phyloP scores from a whole-genome alignment of 305 asterid species.

The Plantago coronopus region DNA sequence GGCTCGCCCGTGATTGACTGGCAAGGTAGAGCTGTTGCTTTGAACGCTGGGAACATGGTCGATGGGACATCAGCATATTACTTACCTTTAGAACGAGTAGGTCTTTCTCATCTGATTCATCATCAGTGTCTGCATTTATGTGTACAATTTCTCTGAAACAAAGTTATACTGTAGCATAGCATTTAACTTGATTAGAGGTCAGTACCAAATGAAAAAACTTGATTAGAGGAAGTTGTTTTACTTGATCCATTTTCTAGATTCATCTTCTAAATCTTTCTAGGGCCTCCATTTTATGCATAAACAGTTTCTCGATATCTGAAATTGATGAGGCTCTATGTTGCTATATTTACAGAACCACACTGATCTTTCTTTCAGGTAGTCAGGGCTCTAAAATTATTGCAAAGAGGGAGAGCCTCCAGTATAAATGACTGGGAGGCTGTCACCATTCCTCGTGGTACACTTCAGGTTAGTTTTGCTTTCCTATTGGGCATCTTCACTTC shows the following conservation, averaged over 20 bases:
- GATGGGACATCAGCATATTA: constrained; percentile 96
- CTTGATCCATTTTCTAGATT: constrained; percentile 12
- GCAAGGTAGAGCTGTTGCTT: constrained; percentile 98
- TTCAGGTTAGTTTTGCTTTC: constrained; percentile 78
- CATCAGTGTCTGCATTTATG: too few species aligned
- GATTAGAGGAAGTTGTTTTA: constrained; percentile 2
- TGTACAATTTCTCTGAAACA: too few species aligned
- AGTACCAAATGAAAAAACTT: too few species aligned
- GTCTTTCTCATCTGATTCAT: constrained; percentile 23
- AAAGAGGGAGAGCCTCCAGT: constrained; percentile 55
- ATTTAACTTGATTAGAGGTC: constrained; percentile 1
- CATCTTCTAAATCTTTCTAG: constrained; percentile 9
- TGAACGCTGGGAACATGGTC: constrained; percentile 98
- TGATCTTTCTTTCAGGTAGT: constrained; percentile 65
- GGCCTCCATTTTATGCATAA: background rate
- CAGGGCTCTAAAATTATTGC: constrained; percentile 80
- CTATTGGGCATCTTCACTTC: too few species aligned
- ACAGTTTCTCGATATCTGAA: background rate
- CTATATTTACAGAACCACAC: constrained; percentile 4
- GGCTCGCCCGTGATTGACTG: constrained; percentile 99
- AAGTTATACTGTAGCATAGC: too few species aligned
- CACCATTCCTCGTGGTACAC: constrained; percentile 96
- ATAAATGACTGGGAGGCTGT: constrained; percentile 72
- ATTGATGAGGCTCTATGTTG: too few species aligned
- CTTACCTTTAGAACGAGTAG: constrained; percentile 94